phyloP scores from a whole-genome alignment of 1,139 yeast species.

The Kluyveromyces sp. region DNA sequence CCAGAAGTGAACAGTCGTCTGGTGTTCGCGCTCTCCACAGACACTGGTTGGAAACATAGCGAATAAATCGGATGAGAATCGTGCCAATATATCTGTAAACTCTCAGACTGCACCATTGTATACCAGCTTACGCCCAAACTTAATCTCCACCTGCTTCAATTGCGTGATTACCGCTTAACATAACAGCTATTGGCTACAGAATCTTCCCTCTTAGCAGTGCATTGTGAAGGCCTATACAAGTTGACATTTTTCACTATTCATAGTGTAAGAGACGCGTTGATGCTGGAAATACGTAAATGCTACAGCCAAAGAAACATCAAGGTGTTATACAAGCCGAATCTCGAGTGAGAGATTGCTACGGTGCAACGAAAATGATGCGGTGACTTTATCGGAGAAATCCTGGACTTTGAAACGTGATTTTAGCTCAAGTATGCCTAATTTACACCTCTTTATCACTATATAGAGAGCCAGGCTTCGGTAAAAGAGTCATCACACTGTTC shows the following conservation, averaged over 20 bases:
- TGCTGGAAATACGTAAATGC: neutral
- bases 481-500: too few species aligned
- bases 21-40: constrained; percentile 11
- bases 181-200: too few species aligned
- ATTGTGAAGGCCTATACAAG: neutral
- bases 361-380: too few species aligned
- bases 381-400: too few species aligned
- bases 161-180: too few species aligned
- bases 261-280: neutral
- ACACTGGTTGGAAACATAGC: constrained; percentile 62
- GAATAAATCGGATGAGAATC: constrained; percentile 69
- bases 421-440: too few species aligned
- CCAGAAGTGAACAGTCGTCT: constrained; percentile 79
- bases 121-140: neutral
- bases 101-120: constrained; percentile 22
- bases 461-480: too few species aligned
- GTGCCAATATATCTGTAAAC: constrained; percentile 37
- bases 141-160: too few species aligned
- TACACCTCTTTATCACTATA: too few species aligned
- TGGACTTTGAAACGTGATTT: too few species aligned
- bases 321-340: neutral
- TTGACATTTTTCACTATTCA: neutral
- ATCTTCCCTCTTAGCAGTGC: too few species aligned
- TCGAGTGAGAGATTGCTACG: too few species aligned
- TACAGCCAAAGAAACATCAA: neutral